phyloP scores from a whole-genome alignment of 2,329 filamentous ascomycete genomes.

The Apiospora marii region DNA sequence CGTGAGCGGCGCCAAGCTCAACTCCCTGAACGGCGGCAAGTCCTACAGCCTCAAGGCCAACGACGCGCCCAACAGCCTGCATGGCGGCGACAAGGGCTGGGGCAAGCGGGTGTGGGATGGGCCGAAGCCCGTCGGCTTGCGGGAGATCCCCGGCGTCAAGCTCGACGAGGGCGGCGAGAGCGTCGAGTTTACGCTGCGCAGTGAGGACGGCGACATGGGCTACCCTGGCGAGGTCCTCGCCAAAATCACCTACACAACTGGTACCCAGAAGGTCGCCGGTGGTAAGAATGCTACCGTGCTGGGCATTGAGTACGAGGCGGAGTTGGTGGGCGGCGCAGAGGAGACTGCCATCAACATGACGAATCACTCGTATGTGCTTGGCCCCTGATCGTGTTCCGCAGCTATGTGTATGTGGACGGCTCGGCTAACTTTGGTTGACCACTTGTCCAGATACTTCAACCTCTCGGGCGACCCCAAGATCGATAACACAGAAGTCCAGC shows the following conservation, averaged over 20 bases:
- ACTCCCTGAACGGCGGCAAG: conserved; percentile 72
- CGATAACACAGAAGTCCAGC: conserved; percentile 70
- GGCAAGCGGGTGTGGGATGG: conserved; percentile 81
- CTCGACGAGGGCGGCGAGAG: conserved; percentile 68
- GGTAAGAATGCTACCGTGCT: conserved; percentile 74
- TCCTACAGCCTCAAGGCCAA: conserved; percentile 77
- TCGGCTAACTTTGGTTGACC: conserved; percentile 19
- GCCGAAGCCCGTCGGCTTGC: conserved; percentile 66
- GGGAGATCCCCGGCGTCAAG: conserved; percentile 57
- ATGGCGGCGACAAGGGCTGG: conserved; percentile 80
- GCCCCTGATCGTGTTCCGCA: not conserved
- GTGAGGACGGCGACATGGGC: conserved; percentile 84
- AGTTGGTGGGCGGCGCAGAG: conserved; percentile 79
- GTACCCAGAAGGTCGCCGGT: conserved; percentile 65
- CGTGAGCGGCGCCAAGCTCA: conserved; percentile 74
- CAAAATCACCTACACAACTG: conserved; percentile 79
- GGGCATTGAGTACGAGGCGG: conserved; percentile 88
- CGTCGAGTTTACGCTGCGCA: conserved; percentile 70
- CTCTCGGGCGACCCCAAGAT: conserved; percentile 61
- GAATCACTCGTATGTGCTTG: conserved; percentile 79
- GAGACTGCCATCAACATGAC: conserved; percentile 94
- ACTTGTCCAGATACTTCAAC: conserved; percentile 67
- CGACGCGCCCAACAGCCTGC: conserved; percentile 78
- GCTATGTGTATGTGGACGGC: not conserved
- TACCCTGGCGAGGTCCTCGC: conserved; percentile 87